These are phyloP conservation scores for Epichloe brachyelytri DNA, from an alignment of 2,329 filamentous ascomycete species.

Conservation along the genomic window DNA sequence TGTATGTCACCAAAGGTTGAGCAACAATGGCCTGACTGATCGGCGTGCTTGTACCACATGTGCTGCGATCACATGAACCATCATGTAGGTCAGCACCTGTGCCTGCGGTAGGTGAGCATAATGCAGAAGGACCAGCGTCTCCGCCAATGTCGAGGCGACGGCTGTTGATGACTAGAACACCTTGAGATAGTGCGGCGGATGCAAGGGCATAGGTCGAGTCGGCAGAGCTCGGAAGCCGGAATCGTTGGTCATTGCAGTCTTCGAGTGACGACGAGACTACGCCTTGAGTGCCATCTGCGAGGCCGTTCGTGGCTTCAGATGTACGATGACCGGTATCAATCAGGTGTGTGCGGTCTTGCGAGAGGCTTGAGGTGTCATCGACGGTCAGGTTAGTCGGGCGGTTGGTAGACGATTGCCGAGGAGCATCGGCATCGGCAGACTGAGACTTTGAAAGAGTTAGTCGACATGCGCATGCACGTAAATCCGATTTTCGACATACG, in stretches of 20 bases:
- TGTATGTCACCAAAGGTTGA: background rate
- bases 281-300: background rate
- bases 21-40: too few species aligned
- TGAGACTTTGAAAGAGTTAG: background rate
- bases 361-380: background rate
- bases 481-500: background rate
- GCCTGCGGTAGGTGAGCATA: background rate
- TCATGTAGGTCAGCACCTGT: background rate
- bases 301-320: background rate
- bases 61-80: background rate
- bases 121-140: background rate
- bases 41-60: background rate
- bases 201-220: background rate
- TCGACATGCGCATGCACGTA: background rate
- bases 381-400: background rate
- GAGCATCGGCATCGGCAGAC: background rate
- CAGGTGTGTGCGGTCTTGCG: background rate
- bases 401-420: background rate
- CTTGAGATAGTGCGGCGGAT: background rate
- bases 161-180: background rate
- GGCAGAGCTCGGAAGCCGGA: too few species aligned
- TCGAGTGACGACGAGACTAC: background rate
- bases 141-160: background rate
- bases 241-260: background rate
- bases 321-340: background rate